Evolutionary conservation across 2,329 filamentous ascomycete genomes (phyloP), one percentile per base, ranked within the genome.

Genomic region (Aureobasidium melanogenum): DNA sequence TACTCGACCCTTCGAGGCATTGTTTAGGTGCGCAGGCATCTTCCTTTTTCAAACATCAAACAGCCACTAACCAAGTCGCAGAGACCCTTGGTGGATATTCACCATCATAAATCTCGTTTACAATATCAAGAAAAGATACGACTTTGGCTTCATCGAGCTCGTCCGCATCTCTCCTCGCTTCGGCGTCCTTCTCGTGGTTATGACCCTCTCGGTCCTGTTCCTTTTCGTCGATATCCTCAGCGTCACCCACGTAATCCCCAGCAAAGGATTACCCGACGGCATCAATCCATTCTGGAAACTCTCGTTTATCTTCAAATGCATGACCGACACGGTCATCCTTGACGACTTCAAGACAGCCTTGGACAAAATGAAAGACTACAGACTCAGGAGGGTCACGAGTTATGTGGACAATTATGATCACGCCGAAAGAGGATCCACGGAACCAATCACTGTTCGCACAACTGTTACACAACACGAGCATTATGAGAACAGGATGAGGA

Each of bases 51-150:
- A 28, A 28, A 39, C 3, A 12, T 36, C 17, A 12, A n/a, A 8
- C 51, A 55, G 22, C 24, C 51, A 28, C 36, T 41, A 8, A 39
- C 36, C 19, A 5, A 19, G 12, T 0, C 84, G 83, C 66, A 78
- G 84, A 10, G 85, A 88, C 64, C 85, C 85, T 0, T 88, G 85
- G 85, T 88, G 85, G 85, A 79, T 88, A 19, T 84, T 85, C 65
- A 85, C 84, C 0, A 81, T 80, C 1, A 66, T 79, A 63, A 82
- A 77, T 24, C 74, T 88, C 3, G 82, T 87, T 69, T 86, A 80
- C 75, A 84, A 84, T 48, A 86, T 87, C 69, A 84, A 83, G 62
- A 78, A 75, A 30, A 79, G 82, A 46, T 88, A 88, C 70, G 80
- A 83, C 50, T 81, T 87, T 64, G 77, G 77, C 2, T 71, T 83